Evolutionary conservation across 345 rosid species (phyloP).

Genomic region (Eucalyptus caleyi): DNA sequence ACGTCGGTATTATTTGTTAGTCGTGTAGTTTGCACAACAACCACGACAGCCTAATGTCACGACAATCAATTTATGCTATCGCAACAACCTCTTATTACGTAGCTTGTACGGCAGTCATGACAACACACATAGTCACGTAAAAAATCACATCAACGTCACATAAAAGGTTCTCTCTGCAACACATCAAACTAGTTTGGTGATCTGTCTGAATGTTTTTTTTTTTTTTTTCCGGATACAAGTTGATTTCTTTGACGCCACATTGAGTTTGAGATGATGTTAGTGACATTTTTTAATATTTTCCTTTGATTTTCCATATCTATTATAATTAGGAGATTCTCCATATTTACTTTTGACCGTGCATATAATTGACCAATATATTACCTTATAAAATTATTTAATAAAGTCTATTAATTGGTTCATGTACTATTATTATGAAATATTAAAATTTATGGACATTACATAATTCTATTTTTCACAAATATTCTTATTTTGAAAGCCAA

Average conservation of each 20-base stretch:
- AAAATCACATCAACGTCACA: not conserved
- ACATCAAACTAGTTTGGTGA: not conserved
- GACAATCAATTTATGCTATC: not conserved
- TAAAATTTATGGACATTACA: not conserved
- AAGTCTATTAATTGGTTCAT: not conserved
- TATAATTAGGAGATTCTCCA: not conserved
- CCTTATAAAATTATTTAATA: not conserved
- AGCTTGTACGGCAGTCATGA: not conserved
- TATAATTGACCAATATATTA: not conserved
- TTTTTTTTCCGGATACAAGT: rapidly evolving
- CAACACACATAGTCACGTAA: not conserved
- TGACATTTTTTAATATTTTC: not conserved
- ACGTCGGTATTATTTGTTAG: not conserved
- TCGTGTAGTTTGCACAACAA: not conserved
- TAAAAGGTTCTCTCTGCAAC: not conserved
- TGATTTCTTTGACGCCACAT: not conserved
- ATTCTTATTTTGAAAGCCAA: not conserved
- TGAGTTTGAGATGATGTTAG: not conserved
- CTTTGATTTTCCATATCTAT: not conserved
- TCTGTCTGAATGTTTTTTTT: too few relatives aligned
- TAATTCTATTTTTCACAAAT: not conserved
- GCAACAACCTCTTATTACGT: not conserved
- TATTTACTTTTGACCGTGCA: not conserved
- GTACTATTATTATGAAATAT: not conserved
- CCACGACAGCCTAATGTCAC: rapidly evolving